These are phyloP conservation scores for Tetramitus jugosus DNA, from an alignment of 208 protist species.

Conservation along the genomic window DNA sequence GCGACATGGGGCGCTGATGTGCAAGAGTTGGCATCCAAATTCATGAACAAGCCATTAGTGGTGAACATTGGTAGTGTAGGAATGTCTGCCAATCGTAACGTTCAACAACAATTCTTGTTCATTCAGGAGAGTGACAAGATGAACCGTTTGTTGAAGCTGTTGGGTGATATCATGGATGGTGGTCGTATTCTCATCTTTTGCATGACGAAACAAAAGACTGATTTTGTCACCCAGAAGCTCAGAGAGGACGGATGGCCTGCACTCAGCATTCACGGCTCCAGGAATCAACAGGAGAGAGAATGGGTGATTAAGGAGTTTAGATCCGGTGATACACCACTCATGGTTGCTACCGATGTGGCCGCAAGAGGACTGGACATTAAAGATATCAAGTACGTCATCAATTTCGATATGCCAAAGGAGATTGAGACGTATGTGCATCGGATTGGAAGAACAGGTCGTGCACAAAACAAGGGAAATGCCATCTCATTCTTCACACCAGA, in stretches of 20 bases:
- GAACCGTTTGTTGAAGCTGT: not conserved
- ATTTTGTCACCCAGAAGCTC: conserved; percentile 42
- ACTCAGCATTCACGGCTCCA: conserved; percentile 75
- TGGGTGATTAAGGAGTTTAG: conserved; percentile 74
- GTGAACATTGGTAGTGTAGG: conserved; percentile 72
- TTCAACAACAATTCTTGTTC: conserved; percentile 63
- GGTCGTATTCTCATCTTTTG: conserved; percentile 74
- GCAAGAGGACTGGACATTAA: conserved; percentile 91
- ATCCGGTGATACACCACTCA: conserved; percentile 45
- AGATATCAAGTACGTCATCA: conserved; percentile 95
- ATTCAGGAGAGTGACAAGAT: conserved; percentile 30
- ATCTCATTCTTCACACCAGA: conserved; percentile 20
- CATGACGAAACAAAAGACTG: conserved; percentile 67
- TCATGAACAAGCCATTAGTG: conserved; percentile 63
- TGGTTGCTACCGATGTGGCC: conserved; percentile 82
- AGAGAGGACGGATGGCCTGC: conserved; percentile 48
- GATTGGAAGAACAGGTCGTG: conserved; percentile 80
- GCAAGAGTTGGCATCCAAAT: conserved; percentile 64
- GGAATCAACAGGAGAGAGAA: conserved; percentile 73
- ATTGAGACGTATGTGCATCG: conserved; percentile 97
- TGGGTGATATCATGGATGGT: not conserved
- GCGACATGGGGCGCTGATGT: conserved; percentile 77
- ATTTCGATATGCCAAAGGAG: conserved; percentile 96
- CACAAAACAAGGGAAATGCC: conserved; percentile 39
- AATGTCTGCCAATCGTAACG: conserved; percentile 62